Evolutionary conservation across 2,329 filamentous ascomycete genomes (phyloP), one percentile per base, ranked within the genome.

Genomic region (Madurella mycetomatis): DNA sequence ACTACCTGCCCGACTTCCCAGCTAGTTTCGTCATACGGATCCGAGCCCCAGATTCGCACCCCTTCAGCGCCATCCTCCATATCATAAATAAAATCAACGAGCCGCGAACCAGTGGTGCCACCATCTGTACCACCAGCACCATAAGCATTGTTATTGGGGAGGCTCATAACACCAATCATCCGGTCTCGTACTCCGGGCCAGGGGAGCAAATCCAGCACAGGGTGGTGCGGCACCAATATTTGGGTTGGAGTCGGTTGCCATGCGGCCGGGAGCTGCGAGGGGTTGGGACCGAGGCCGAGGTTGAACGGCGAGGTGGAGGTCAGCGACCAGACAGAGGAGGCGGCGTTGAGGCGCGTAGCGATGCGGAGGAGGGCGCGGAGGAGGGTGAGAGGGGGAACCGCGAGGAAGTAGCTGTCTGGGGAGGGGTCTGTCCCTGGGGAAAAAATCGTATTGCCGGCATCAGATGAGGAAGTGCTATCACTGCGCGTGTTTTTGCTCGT

Each of bases 1-100:
- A 83, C 66, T n/a, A 74, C 62, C 65, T 83, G 79, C 1, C 81
- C 80, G 12, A 84, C 72, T 64, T 85, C 81, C 80, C 81, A 85
- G 31, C 70, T 71, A 19, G 65, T 63, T 5, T 72, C 67, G 47
- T 78, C 71, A 57, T 75, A 78, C 17, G 78, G 76, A 57, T 82
- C 76, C 0, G 67, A 63, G 4, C 77, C 75, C 64, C 73, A 77
- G 56, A 84, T 72, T 12, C 75, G 65, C 49, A 77, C 61, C 1
- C 81, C 81, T 59, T 83, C 80, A 0, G 73, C 65, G 3, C 63
- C 66, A 59, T 84, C 79, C 60, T 84, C 81, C 44, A 84, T 65
- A 60, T 84, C 81, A 52, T 82, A 82, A 2, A 77, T 72, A 47
- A 84, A 70, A 53, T 78, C 75, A 19, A 79, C 65, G 18, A 83